These are phyloP conservation scores for Phoma sp. DNA, from an alignment of 2,329 filamentous ascomycete species.

Conservation along the genomic window DNA sequence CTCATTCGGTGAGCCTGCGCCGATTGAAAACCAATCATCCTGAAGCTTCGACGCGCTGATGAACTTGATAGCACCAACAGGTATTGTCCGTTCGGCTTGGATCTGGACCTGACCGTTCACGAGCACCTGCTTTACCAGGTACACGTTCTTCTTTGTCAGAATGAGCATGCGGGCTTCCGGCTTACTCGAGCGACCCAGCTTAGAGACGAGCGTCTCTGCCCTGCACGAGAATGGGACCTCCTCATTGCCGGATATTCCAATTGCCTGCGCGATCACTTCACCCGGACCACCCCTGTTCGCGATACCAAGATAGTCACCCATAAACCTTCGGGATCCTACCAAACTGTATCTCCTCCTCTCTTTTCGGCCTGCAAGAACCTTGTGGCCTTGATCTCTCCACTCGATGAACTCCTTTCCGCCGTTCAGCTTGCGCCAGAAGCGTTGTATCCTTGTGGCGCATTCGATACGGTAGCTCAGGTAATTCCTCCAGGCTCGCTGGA, in stretches of 20 bases:
- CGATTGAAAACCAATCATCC: conserved; percentile 97
- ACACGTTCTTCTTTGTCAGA: conserved; percentile 85
- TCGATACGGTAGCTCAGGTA: conserved; percentile 93
- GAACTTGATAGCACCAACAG: conserved; percentile 87
- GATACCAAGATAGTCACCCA: conserved; percentile 93
- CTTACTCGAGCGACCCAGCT: conserved; percentile 96
- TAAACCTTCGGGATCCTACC: conserved; percentile 87
- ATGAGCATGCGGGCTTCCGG: conserved; percentile 84
- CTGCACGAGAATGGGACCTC: conserved; percentile 87
- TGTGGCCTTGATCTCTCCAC: conserved; percentile 86
- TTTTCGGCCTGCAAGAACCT: conserved; percentile 81
- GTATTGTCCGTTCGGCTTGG: conserved; percentile 79
- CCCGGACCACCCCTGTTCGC: conserved; percentile 82
- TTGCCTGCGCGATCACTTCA: conserved; percentile 77
- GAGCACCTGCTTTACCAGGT: conserved; percentile 84
- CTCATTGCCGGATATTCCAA: conserved; percentile 76
- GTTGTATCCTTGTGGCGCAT: conserved; percentile 90
- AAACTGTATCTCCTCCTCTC: conserved; percentile 91
- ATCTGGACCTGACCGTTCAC: conserved; percentile 85
- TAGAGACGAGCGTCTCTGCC: conserved; percentile 87
- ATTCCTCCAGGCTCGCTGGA: conserved; percentile 96
- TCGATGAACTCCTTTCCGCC: conserved; percentile 89
- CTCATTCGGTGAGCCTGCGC: conserved; percentile 88
- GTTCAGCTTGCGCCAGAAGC: conserved; percentile 93
- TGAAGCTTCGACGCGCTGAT: conserved; percentile 80